These are phyloP conservation scores for Lachancea fermentati DNA, from an alignment of 805 yeast species.

Conservation along the genomic window DNA sequence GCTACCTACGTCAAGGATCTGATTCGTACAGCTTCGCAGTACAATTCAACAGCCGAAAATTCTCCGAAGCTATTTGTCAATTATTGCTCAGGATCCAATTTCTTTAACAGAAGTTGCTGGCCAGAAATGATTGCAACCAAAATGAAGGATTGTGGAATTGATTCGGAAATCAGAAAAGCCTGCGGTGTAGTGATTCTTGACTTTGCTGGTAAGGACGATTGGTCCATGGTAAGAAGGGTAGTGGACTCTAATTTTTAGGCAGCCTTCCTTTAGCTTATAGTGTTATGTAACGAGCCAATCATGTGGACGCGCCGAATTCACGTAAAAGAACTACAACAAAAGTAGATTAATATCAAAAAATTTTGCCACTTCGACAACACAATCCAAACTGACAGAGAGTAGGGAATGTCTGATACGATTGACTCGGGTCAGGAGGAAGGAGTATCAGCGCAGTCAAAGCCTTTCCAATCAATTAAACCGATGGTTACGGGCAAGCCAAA, in stretches of 20 bases:
- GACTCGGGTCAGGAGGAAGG: neutral
- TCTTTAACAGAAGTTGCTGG: conserved; percentile 69
- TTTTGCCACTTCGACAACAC: neutral
- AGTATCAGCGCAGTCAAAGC: neutral
- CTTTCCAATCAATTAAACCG: conserved; percentile 1
- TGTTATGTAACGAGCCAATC: neutral
- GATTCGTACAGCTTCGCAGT: conserved; percentile 46
- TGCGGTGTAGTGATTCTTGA: conserved; percentile 65
- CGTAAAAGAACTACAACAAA: neutral
- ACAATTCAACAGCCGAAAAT: conserved; percentile 38
- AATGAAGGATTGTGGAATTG: conserved; percentile 39
- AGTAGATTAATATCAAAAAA: neutral
- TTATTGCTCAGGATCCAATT: conserved; percentile 69
- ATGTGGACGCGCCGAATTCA: neutral
- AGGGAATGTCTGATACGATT: neutral
- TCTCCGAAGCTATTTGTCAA: conserved; percentile 60
- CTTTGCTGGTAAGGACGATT: conserved; percentile 55
- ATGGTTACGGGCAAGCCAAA: conserved; percentile 2
- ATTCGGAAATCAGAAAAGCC: conserved; percentile 46
- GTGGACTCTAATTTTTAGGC: conserved; percentile 44
- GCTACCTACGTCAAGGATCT: conserved; percentile 51
- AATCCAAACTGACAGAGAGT: neutral
- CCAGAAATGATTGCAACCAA: conserved; percentile 60
- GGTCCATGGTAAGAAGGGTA: conserved; percentile 48
- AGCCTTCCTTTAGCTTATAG: neutral